phyloP scores from a whole-genome alignment of 306 rosid species.

The Boehmeria nivea region DNA sequence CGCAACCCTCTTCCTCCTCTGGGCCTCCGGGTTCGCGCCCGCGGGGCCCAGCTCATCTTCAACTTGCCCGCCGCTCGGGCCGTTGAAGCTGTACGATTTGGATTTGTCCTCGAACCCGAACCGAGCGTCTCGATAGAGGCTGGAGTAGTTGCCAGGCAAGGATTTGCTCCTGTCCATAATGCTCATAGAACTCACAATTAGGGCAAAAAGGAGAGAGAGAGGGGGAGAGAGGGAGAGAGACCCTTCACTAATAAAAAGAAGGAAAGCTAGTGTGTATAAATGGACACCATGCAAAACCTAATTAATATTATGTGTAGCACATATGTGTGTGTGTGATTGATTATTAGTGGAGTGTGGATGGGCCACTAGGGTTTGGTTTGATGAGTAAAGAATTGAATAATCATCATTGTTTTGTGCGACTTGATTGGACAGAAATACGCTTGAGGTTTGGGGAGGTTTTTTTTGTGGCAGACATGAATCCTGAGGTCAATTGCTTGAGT shows the following conservation, averaged over 20 bases:
- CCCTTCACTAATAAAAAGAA: background rate
- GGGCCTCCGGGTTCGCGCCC: conserved; percentile 42
- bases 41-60: conserved; percentile 27
- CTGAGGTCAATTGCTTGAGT: conserved; percentile 13
- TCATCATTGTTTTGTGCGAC: background rate
- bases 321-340: background rate
- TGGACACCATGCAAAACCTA: conserved; percentile 8
- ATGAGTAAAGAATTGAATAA: conserved; percentile 8
- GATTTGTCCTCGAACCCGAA: conserved; percentile 36
- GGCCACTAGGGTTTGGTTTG: conserved; percentile 14
- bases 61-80: conserved; percentile 23
- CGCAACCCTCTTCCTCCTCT: conserved; percentile 57
- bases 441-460: background rate
- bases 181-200: no score
- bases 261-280: background rate
- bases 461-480: conserved; percentile 13
- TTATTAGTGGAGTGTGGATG: conserved; percentile 11
- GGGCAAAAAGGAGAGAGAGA: background rate
- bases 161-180: conserved; percentile 58
- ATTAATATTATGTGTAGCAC: background rate
- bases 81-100: conserved; percentile 53
- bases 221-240: background rate
- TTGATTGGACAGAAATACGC: background rate
- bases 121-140: conserved; percentile 25
- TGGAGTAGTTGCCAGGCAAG: conserved; percentile 28